These are phyloP conservation scores for Yarrowia keelungensis DNA, from an alignment of 805 yeast genomes.

Conservation along the genomic window DNA sequence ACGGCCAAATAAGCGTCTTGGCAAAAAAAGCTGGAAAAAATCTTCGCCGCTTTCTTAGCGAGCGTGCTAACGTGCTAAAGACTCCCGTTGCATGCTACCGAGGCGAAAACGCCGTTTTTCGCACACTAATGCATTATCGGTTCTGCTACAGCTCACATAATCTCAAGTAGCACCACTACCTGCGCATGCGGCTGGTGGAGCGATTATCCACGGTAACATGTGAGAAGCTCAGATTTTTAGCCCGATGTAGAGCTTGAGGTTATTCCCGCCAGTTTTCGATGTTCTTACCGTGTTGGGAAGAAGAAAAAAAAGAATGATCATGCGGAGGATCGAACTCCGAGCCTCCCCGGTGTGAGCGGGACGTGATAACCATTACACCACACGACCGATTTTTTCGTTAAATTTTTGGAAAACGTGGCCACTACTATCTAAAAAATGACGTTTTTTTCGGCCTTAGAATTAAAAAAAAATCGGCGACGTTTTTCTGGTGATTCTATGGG, in stretches of 20 bases:
- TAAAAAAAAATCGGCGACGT: no score
- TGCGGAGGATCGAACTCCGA: conserved; percentile 32
- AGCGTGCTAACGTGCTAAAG: no score
- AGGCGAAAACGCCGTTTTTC: no score
- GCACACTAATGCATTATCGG: conserved; percentile 2
- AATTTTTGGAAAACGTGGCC: not conserved
- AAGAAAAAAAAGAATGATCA: conserved; percentile 14
- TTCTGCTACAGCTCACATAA: not conserved
- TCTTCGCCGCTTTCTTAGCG: conserved; percentile 6
- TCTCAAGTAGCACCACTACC: not conserved
- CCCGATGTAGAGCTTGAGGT: not conserved
- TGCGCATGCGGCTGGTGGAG: conserved; percentile 18
- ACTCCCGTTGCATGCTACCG: no score
- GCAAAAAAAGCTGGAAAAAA: conserved; percentile 9
- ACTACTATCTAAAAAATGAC: not conserved
- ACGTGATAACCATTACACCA: conserved; percentile 38
- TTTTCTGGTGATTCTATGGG: not conserved
- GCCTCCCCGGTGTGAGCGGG: conserved; percentile 39
- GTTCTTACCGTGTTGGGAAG: no score
- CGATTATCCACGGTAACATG: not conserved
- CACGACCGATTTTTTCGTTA: not conserved
- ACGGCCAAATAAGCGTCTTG: conserved; percentile 19
- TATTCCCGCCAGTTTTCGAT: no score
- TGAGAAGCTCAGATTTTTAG: not conserved
- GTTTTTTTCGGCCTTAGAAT: no score